A percentile compares a stretch with the other conserved stretches of the same genome.
phyloP scores from a whole-genome alignment of 116 monocot genomes.

The Trichopus zeylanicus region DNA sequence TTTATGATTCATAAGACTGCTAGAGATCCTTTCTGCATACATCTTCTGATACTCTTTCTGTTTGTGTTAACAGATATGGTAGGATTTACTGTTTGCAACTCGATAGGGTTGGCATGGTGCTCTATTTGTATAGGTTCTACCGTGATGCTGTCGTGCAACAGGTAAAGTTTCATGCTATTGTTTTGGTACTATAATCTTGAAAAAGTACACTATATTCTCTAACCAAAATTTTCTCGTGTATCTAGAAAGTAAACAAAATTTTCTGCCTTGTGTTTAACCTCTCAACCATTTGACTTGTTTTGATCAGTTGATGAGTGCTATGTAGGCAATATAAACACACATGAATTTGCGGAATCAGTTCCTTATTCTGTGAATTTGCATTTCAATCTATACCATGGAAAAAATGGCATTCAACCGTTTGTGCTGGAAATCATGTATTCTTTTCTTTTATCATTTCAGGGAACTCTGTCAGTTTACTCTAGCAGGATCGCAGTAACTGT shows the following conservation, averaged over 20 bases:
- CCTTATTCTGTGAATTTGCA: neutral
- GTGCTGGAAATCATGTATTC: too few species aligned
- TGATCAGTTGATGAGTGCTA: too few species aligned
- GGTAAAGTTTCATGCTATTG: conserved; percentile 24
- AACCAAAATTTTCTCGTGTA: too few species aligned
- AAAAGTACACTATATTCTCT: neutral
- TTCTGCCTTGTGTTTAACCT: too few species aligned
- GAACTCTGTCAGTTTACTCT: conserved; percentile 75
- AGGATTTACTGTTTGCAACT: conserved; percentile 93
- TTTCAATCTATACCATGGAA: neutral
- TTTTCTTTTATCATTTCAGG: conserved; percentile 34
- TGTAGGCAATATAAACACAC: too few species aligned
- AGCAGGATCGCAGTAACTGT: conserved; percentile 70
- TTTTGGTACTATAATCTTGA: neutral
- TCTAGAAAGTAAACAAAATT: too few species aligned
- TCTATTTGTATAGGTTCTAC: conserved; percentile 86
- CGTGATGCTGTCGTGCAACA: conserved; percentile 97
- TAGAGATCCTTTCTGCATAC: neutral
- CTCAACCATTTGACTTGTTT: too few species aligned
- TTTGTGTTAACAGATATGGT: conserved; percentile 69
- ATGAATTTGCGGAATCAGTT: too few species aligned
- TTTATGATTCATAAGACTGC: neutral
- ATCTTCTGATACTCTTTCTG: neutral
- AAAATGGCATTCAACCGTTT: too few species aligned
- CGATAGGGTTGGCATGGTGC: conserved; percentile 67